These are phyloP conservation scores for Stellera chamaejasme DNA, from an alignment of 345 rosid species.

Conservation along the genomic window DNA sequence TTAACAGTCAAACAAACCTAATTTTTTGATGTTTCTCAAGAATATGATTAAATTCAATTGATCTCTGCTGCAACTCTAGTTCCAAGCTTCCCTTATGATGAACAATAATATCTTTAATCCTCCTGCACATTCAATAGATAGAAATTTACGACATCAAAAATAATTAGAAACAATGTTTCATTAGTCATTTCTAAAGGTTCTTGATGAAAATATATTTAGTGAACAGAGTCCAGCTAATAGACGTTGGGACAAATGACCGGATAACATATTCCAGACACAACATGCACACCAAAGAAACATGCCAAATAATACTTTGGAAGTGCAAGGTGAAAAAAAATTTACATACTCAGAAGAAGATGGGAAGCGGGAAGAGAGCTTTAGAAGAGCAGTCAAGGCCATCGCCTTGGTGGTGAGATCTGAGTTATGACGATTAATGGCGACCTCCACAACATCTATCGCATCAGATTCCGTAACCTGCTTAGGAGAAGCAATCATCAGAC, in stretches of 20 bases:
- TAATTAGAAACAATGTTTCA: slow-evolving; percentile 8
- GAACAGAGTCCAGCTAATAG: too few relatives aligned
- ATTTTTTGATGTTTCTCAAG: slow-evolving; percentile 82
- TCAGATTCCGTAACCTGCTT: slow-evolving; percentile 85
- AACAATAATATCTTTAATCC: slow-evolving; percentile 56
- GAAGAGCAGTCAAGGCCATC: slow-evolving; percentile 82
- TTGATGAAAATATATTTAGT: too few relatives aligned
- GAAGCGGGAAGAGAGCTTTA: slow-evolving; percentile 95
- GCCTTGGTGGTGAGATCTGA: slow-evolving; percentile 80
- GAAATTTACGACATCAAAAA: slow-evolving; percentile 2
- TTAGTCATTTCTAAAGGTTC: too few relatives aligned
- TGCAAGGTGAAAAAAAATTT: slow-evolving; percentile 7
- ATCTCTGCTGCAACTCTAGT: slow-evolving; percentile 99
- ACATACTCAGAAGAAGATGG: slow-evolving; percentile 90
- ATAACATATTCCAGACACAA: not conserved
- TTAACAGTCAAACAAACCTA: slow-evolving; percentile 32
- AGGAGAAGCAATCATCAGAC: slow-evolving; percentile 14
- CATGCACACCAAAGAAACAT: not conserved
- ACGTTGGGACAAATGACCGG: not conserved
- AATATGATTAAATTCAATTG: slow-evolving; percentile 82
- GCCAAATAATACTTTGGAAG: not conserved
- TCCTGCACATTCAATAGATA: slow-evolving; percentile 40
- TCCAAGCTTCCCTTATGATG: slow-evolving; percentile 83
- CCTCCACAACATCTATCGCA: slow-evolving; percentile 81
- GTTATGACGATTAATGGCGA: slow-evolving; percentile 51